Evolutionary conservation across 2,329 filamentous ascomycete species (phyloP), one percentile per base, ranked within the genome.

Genomic region (Neopestalotiopsis clavispora): DNA sequence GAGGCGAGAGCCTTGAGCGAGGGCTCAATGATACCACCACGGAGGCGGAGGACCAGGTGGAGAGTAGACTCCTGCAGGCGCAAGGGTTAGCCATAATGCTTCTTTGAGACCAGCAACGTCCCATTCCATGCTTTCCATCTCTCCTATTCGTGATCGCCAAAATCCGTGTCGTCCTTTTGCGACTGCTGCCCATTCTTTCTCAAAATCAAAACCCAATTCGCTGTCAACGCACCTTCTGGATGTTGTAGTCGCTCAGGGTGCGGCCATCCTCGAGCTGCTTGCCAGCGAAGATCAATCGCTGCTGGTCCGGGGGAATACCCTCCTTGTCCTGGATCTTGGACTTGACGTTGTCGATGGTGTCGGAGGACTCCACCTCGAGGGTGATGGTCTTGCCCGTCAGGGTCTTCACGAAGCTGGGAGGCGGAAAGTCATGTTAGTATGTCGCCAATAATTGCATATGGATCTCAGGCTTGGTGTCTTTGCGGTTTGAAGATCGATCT

Each of bases 321-420:
- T 98, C 95, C 93, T 98, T 98, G 87, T 98, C 95, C 89, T 98
- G 95, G 85, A 98, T 98, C 93, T 98, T 98, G 88, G 91, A 92
- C 92, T 98, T 98, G 86, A 98, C 95, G 91, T 98, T 98, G 91
- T 98, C 95, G 89, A 98, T 98, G 80, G 95, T 98, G 87, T 98
- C 95, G 82, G 91, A 94, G 81, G 94, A 97, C 92, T 98, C 95
- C 84, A 98, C 95, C 92, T 98, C 95, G 81, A 98, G 92, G 86
- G 96, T 98, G 90, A 98, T 98, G 86, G 95, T 98, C 94, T 98
- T 98, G 87, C 96, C 95, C 90, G 95, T 98, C 83, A 98, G 94
- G 90, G 95, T 98, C 92, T 98, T 98, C 88, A 98, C 95, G 92
- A 98, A 98, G 92, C 94, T 97, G 86, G 76, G 72, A 34, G 66